Evolutionary conservation across 164 flowering plant species (phyloP), one percentile per base, ranked within the genome.

Genomic region (Tetracentron sinense): DNA sequence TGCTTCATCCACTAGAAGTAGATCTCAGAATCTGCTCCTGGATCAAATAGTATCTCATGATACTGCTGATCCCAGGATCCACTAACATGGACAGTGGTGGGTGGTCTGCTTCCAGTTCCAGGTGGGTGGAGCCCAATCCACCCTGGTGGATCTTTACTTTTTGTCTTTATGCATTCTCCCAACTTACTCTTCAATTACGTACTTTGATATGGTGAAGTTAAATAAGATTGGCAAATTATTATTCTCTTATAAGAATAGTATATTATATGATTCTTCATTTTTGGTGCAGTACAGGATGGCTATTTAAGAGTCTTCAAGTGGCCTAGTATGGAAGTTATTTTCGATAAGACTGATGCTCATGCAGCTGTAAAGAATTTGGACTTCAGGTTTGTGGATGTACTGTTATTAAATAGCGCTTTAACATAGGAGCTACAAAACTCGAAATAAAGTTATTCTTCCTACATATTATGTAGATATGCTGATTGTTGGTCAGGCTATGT

Each of bases 231-330:
- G 44, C 14, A 38, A 38, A 38, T 4, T 8, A 10, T n/a, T 8
- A 38, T 38, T 38, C 44, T 38, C 44, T 57, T 21, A 20, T n/a
- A 50, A 61, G n/a, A 15, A 0, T 25, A 42, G 25, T 25, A 33
- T 52, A 25, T 31, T 20, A n/a, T 57, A 15, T 52, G 50, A 77
- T 63, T 28, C n/a, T 78, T 50, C 51, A 26, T 53, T 54, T 81
- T 80, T 79, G 69, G n/a, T 83, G 76, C 82, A 78, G 81, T 83
- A 78, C 86, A 95, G 99, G 89, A 90, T 79, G 99, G 99, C 27
- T 83, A 82, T 62, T 78, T 95, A 68, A 84, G 89, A 78, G 83
- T 86, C 71, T 95, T 87, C 64, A 87, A 83, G 81, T 92, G 98
- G 99, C 98, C 99, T 60, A 77, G 80, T 73, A 78, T 92, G 98